Evolutionary conservation across 1,139 yeast genomes (phyloP), one percentile per base, ranked within the genome.

Genomic region (Pneumocystis murina): DNA sequence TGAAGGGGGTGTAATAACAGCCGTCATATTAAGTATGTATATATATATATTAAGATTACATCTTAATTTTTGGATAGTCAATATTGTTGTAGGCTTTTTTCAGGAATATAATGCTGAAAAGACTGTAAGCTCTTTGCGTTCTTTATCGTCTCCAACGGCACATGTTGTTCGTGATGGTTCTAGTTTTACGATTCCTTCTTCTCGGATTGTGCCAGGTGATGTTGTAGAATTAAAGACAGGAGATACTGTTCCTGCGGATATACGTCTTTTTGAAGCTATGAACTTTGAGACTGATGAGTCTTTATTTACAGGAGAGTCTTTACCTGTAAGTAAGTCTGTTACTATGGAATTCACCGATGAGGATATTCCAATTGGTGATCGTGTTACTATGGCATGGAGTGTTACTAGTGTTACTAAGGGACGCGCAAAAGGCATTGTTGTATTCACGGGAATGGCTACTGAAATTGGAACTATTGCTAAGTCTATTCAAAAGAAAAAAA

Each of bases 241-340:
- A 64, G 94, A 86, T 72, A 86, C 91, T 1, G 77, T 86, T 60
- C 94, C 94, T 20, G 92, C 92, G 3, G 94, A 86, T 72, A 72
- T 85, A 66, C 78, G 94, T 67, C 76, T 86, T 62, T 69, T 84
- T 62, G 84, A 81, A 89, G 71, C 81, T 62, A 79, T 82, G 76
- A 86, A 86, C 73, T 82, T 86, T 68, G 94, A 86, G 72, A 82
- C 90, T 10, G 94, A 86, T 71, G 94, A 86, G 73, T 91, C 94
- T 8, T 76, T 86, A 63, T 78, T 86, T 65, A 86, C 92, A 1
- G 95, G 94, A 66, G 95, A 87, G 73, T 85, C 92, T 0, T 75
- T 86, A 63, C 92, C 95, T 0, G 83, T 86, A n/a, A 75, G 79
- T 39, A 87, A 87, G 72, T 78, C 79, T 65, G 80, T 78, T 57